Evolutionary conservation across 805 yeast genomes (phyloP), one percentile per base, ranked within the genome.

Genomic region (Saitoella complicata): DNA sequence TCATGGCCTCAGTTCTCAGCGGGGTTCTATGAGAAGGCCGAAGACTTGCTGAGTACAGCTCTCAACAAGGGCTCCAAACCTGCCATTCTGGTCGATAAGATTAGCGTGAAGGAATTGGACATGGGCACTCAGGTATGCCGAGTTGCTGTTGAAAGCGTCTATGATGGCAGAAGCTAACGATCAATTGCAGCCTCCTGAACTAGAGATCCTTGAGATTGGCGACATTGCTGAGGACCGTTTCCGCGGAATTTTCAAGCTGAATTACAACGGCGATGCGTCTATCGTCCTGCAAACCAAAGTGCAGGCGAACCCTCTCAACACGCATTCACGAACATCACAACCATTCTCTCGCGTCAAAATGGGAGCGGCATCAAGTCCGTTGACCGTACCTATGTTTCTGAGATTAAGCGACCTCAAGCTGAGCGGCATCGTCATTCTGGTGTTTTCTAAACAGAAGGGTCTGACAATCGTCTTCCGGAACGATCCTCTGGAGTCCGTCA

Each of bases 381-480:
- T 85, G 55, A 76, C 82, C 11, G 73, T 85, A 43, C 95, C 95
- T 4, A 67, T 85, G 52, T 82, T 80, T 56, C 67, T 85, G 53
- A 78, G 79, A 37, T 64, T 85, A 44, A 73, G 85, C 37, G 78
- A 80, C 45, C 78, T 85, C 49, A 70, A 71, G 53, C 67, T 85
- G 43, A 73, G 78, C 46, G 91, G 94, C 1, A 85, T 86, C 47
- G 85, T 87, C 29, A 80, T 85, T 44, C 75, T 84, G 49, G 95
- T 85, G 3, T 85, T 81, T 58, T 75, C 80, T 31, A 78, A 81
- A 54, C 69, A 80, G 3, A 83, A 83, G 55, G 95, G 95, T 1
- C 68, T 85, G 46, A 85, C 95, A 0, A 65, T 85, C 37, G 95
- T 85, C 32, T 85, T 85, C 63, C 72, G 87, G 53, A 85, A 85